Conservation (phyloP, 2,329 filamentous ascomycete genomes). For the Sporothrix brunneoviolacea region DNA sequence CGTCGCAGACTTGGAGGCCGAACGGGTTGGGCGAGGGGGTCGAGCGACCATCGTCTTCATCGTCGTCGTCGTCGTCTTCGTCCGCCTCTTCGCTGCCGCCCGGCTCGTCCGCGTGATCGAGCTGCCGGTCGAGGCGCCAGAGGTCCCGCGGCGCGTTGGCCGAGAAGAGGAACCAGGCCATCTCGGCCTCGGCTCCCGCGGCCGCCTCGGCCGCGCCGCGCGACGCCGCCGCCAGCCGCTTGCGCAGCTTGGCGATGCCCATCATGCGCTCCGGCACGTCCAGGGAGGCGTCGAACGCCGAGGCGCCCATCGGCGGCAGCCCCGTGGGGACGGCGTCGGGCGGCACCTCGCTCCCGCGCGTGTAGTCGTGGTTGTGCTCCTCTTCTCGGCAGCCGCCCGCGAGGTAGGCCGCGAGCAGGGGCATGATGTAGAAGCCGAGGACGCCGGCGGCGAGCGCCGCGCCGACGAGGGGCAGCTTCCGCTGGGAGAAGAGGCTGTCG, state of each 20-base stretch:
- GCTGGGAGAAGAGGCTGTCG: slow-evolving; percentile 22
- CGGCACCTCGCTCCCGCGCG: slow-evolving; percentile 1
- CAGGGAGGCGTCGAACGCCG: slow-evolving; percentile 52
- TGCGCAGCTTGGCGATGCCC: slow-evolving; percentile 47
- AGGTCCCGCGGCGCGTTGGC: slow-evolving; percentile 8
- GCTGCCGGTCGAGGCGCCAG: slow-evolving; percentile 8
- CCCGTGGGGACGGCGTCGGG: slow-evolving; percentile 19
- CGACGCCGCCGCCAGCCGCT: slow-evolving; percentile 40
- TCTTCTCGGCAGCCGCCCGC: slow-evolving; percentile 13
- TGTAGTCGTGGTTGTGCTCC: slow-evolving; percentile 5
- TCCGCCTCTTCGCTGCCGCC: neutral
- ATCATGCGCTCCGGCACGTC: slow-evolving; percentile 50
- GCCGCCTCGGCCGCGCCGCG: slow-evolving; percentile 58
- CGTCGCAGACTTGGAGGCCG: neutral
- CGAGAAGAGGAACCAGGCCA: slow-evolving; percentile 13
- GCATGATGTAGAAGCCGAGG: slow-evolving; percentile 19
- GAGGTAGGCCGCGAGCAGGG: slow-evolving; percentile 17
- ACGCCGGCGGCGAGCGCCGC: slow-evolving; percentile 20
- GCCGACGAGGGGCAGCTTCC: slow-evolving; percentile 19
- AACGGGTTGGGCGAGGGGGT: neutral
- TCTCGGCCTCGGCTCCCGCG: slow-evolving; percentile 35
- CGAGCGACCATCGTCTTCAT: neutral
- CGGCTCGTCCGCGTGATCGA: neutral
- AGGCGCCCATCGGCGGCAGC: slow-evolving; percentile 38
- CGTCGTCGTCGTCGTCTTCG: neutral